Percentiles rank a stretch among this genome's conserved stretches.
phyloP scores from a whole-genome alignment of 169 alveolate genomes.

The Blepharisma undulans region DNA sequence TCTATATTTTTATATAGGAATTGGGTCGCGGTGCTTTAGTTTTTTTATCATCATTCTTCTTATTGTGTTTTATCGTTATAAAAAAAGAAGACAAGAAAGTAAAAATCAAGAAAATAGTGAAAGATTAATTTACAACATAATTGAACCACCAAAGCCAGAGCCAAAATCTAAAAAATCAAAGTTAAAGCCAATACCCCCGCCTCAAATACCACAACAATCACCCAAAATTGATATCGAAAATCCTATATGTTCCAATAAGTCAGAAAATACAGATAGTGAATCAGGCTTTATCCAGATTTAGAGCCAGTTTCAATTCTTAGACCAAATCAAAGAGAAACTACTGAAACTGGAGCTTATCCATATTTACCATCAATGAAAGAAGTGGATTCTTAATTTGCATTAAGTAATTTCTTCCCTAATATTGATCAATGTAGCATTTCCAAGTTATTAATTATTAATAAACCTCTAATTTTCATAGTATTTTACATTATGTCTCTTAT shows the following conservation, averaged over 20 bases:
- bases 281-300: neutral
- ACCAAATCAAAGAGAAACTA: neutral
- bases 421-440: too few species aligned
- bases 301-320: neutral
- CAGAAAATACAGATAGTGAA: neutral
- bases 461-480: too few species aligned
- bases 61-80: neutral
- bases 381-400: neutral
- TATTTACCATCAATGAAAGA: neutral
- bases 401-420: neutral
- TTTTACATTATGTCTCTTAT: too few species aligned
- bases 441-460: too few species aligned
- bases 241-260: neutral
- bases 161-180: neutral
- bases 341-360: neutral
- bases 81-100: neutral
- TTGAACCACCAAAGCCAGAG: neutral
- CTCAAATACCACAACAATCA: neutral
- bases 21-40: neutral
- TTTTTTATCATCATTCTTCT: too few species aligned
- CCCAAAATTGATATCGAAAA: neutral
- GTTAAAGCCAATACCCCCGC: neutral
- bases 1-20: neutral
- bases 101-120: neutral
- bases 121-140: neutral